Base-by-base conservation (phyloP, 192 early-diverging fungal genomes). In the Phycomyces blakesleeanus region DNA sequence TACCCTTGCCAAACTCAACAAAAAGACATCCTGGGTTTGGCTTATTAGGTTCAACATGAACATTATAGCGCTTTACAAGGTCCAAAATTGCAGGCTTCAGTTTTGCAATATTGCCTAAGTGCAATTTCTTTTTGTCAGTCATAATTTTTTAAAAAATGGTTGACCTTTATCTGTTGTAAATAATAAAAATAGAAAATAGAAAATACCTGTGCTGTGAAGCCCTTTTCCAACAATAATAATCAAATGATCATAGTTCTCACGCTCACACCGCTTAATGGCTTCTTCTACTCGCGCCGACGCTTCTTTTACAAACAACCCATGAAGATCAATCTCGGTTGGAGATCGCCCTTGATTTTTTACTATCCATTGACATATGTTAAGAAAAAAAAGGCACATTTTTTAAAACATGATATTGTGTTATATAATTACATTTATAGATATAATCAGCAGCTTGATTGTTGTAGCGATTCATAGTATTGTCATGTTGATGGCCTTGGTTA, bases 141-240 rank as follows among this genome's bases (percentile, higher is more conserved):
- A 15, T 21, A 5, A 5, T 50, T 50, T 50, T 50, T 50, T 21
- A 3, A 11, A 50, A 18, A 50, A 21, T 22, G 59, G 47, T 34
- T 34, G 7, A 34, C 7, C 3, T 34, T 59, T 20, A 51, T 59
- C 37, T 34, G 29, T 34, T 34, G 29, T n/a, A n/a, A n/a, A n/a
- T n/a, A n/a, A n/a, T n/a, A n/a, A n/a, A n/a, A n/a, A n/a, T n/a
- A n/a, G n/a, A n/a, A n/a, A n/a, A n/a, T n/a, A n/a, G 7, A 34
- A 34, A 34, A 34, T 34, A 72, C 70, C 60, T 42, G 69, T 25
- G 29, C 78, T 81, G 55, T 88, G 85, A 11, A 78, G 73, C 0
- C 89, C 89, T 61, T 70, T 67, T 27, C 89, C 89, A 14, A 86
- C 85, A 68, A 91, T 89, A 15, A 91, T 83, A 1, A 62, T 66